These are phyloP conservation scores for Boletus smithii DNA, from an alignment of 1,284 basidiomycete species.

Conservation along the genomic window DNA sequence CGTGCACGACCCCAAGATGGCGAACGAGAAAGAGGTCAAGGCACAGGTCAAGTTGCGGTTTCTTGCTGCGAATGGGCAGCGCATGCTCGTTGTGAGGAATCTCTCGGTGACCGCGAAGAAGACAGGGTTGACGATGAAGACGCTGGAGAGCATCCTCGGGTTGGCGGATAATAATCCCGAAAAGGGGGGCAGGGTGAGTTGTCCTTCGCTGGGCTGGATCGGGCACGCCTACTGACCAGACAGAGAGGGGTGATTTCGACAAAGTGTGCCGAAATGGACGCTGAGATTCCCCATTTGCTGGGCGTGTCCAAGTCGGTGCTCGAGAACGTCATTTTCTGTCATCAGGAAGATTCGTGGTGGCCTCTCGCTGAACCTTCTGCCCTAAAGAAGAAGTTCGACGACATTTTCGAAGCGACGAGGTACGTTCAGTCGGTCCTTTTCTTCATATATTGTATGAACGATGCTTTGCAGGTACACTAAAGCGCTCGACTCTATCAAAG, in stretches of 20 bases:
- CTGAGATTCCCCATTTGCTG: constrained; percentile 88
- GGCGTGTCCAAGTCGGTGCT: constrained; percentile 96
- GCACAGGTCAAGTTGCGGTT: constrained; percentile 97
- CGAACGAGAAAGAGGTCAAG: constrained; percentile 97
- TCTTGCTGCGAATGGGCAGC: constrained; percentile 79
- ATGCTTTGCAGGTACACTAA: constrained; percentile 80
- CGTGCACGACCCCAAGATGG: constrained; percentile 98
- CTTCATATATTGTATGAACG: not conserved
- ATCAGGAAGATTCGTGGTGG: constrained; percentile 99
- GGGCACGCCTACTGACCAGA: not conserved
- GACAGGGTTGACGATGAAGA: constrained; percentile 93
- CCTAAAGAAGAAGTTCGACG: constrained; percentile 98
- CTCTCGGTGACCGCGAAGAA: constrained; percentile 94
- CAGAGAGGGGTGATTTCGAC: constrained; percentile 89
- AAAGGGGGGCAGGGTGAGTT: constrained; percentile 71
- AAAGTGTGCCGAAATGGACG: constrained; percentile 94
- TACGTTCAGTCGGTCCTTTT: constrained; percentile 29
- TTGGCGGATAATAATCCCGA: constrained; percentile 65
- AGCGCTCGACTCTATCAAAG: constrained; percentile 91
- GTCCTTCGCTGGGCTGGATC: not conserved
- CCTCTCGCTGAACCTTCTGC: constrained; percentile 88
- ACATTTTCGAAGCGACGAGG: constrained; percentile 99
- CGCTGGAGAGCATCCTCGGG: constrained; percentile 88
- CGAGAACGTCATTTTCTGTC: constrained; percentile 99
- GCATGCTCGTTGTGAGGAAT: constrained; percentile 93